Percentiles rank a stretch among this genome's conserved stretches.
Conservation (phyloP, 2,329 filamentous ascomycete species). For the Dothistroma septosporum region DNA sequence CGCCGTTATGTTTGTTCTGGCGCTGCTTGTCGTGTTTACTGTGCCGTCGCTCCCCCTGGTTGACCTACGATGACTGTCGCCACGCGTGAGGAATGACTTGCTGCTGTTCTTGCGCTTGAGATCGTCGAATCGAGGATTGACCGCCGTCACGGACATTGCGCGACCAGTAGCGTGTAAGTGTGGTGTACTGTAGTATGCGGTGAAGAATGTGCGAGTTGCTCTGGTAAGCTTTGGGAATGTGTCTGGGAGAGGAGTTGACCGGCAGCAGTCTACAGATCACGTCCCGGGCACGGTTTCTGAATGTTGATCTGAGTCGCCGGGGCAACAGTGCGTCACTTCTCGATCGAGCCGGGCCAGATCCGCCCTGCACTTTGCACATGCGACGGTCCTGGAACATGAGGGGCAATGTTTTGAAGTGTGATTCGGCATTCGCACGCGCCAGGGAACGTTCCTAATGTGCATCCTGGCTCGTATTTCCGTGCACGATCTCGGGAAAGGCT, state of each 20-base stretch:
- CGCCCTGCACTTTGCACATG: neutral
- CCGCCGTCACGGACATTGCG: slow-evolving; percentile 33
- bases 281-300: neutral
- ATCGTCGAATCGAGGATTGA: slow-evolving; percentile 51
- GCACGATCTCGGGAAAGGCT: neutral
- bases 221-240: slow-evolving; percentile 4
- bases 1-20: slow-evolving; percentile 81
- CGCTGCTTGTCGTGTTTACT: slow-evolving; percentile 73
- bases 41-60: slow-evolving; percentile 71
- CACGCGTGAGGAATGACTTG: slow-evolving; percentile 33
- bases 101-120: slow-evolving; percentile 53
- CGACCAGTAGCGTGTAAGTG: slow-evolving; percentile 9
- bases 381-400: slow-evolving; percentile 4
- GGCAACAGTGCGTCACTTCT: neutral
- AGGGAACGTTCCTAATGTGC: neutral
- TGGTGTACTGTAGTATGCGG: slow-evolving; percentile 10
- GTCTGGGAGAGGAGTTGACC: neutral
- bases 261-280: neutral
- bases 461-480: neutral
- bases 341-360: neutral
- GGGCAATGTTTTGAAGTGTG: neutral
- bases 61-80: slow-evolving; percentile 39
- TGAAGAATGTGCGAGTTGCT: slow-evolving; percentile 4
- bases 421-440: neutral
- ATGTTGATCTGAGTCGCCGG: neutral